Evolutionary conservation across 257 asterid species (phyloP), one percentile per base, ranked within the genome.

Genomic region (Osmanthus fragrans): DNA sequence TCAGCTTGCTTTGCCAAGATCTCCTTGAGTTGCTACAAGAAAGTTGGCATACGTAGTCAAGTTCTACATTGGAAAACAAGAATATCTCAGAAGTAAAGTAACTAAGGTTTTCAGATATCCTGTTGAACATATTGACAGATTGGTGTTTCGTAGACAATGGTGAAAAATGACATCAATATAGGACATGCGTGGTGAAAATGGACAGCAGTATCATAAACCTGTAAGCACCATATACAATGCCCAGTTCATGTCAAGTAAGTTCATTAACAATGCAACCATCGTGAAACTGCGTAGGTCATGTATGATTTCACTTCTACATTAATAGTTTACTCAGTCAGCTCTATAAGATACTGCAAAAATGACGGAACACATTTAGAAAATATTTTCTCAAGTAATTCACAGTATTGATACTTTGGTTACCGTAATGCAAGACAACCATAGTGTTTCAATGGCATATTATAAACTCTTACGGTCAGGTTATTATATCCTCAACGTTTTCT

Each of bases 1-100:
- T 95, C 98, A 78, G 96, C 97, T 85, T 95, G 99, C 86, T 91
- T 93, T 40, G 90, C 96, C 86, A 93, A 82, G 82, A 95, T 82
- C 81, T 93, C 98, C 87, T 89, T 95, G 76, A 95, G 96, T 87
- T 85, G 97, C 98, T 93, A 91, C 66, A 39, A 74, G 33, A 78
- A 70, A 78, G 29, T 70, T 72, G 33, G 60, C 29, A 68, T 13
- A 47, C 45, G 76, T 82, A 54, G 81, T 74, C 71, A 15, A 72
- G 72, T 67, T 74, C 27, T 33, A 54, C 69, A 63, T 75, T n/a
- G 64, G 51, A 72, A 33, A 58, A 69, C 63, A 37, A 39, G 60
- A 13, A 76, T 9, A 4, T 77, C 60, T 63, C 47, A 74, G 37
- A 39, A 33, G 56, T 15, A 34, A 39, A 33, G 47, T 15, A 34